Evolutionary conservation across 805 yeast species (phyloP), one percentile per base, ranked within the genome.

Genomic region (Cyberlindnera japonica): DNA sequence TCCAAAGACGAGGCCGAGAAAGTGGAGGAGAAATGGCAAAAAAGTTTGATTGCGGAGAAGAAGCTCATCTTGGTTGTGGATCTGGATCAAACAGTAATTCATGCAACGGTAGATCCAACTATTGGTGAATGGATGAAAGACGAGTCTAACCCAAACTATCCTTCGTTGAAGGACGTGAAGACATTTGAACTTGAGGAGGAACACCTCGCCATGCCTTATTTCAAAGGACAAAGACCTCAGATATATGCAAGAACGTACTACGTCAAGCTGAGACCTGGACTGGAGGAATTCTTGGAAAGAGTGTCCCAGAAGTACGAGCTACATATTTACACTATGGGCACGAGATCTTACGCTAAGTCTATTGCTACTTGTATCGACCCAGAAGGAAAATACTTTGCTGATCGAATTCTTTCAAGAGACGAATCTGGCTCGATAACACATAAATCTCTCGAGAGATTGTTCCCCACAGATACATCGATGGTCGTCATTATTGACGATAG

Each of bases 261-360:
- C 54, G 96, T 95, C 21, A 93, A 93, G 61, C 65, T 87, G 27
- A 74, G 99, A 48, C 98, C 98, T 0, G 96, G 96, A 0, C 68
- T 93, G 28, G 64, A 72, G 36, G 81, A 79, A 37, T 93, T 93
- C 58, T 71, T 93, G 38, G 75, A 73, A 37, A 69, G 70, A 35
- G 74, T 87, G 36, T 67, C 82, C 6, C 63, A 80, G 35, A 64
- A 74, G 33, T 93, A 83, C 59, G 98, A 93, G 63, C 67, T 93
- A 70, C 99, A 93, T 58, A 86, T 93, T 28, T 93, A 93, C 61
- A 93, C 99, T 5, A 93, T 93, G 99, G 99, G 98, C 8, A 93
- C 99, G 5, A 70, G 96, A 50, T 81, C 91, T 21, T 93, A 93
- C 62, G 99, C 99, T 0, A 71, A 79, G 35, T 84, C 88, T 19